These are phyloP conservation scores for Hypoxylon sp. DNA, from an alignment of 2,329 filamentous ascomycete species.

Conservation along the genomic window DNA sequence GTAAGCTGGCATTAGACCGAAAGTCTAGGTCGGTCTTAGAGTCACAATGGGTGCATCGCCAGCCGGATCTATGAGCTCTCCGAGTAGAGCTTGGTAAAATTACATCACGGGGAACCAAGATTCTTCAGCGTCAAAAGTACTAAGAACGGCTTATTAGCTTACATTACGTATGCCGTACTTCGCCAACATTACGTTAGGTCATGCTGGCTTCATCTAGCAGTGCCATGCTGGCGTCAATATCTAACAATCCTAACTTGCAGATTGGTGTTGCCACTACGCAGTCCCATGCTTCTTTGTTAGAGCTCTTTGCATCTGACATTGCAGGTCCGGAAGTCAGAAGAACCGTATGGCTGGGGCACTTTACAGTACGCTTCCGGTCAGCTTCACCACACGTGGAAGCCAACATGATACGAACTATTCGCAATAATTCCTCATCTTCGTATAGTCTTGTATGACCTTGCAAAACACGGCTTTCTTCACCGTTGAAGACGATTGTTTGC, in stretches of 20 bases:
- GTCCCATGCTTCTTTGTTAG: conserved; percentile 10
- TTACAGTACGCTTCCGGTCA: conserved; percentile 15
- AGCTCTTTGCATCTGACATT: conserved; percentile 9
- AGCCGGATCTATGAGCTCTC: conserved; percentile 40
- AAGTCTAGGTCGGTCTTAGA: conserved; percentile 38
- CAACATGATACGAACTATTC: conserved; percentile 3
- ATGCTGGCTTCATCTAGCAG: conserved; percentile 23
- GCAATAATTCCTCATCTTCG: conserved; percentile 11
- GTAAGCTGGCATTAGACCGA: conserved; percentile 8
- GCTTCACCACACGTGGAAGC: conserved; percentile 6
- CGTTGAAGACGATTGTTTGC: conserved; percentile 11
- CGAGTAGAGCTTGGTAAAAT: conserved; percentile 17
- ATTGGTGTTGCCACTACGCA: neutral
- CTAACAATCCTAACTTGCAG: conserved; percentile 1
- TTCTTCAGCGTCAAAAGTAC: conserved; percentile 16
- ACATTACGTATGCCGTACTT: conserved; percentile 11
- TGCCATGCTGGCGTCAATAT: conserved; percentile 33
- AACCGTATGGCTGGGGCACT: conserved; percentile 9
- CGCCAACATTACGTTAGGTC: neutral
- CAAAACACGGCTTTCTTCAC: conserved; percentile 21
- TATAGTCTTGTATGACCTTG: conserved; percentile 6
- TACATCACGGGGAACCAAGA: conserved; percentile 12
- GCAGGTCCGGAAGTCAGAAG: conserved; percentile 22
- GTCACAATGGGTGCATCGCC: conserved; percentile 31
- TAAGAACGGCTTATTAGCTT: conserved; percentile 5